A percentile compares a stretch with the other conserved stretches of the same genome.
Conservation (phyloP, 2,329 filamentous ascomycete genomes). For the Tolypocladium amazonense region DNA sequence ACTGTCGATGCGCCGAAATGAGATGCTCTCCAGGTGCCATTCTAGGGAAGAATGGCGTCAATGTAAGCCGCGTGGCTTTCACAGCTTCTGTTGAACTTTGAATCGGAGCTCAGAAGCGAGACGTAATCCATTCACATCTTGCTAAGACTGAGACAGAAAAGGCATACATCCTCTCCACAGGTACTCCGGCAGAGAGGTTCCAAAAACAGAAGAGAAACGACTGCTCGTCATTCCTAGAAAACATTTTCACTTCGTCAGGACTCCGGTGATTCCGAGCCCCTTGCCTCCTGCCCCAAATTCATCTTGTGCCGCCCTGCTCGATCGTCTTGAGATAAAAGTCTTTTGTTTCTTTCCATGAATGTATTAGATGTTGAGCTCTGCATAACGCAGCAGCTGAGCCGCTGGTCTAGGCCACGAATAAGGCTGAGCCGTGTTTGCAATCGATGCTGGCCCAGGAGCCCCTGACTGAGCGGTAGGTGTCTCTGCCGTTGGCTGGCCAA, state of each 20-base stretch:
- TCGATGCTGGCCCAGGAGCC: neutral
- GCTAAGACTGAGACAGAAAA: neutral
- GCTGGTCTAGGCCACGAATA: neutral
- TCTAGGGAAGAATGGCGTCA: neutral
- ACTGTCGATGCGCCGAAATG: neutral
- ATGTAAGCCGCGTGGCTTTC: neutral
- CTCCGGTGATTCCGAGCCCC: neutral
- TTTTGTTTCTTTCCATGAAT: neutral
- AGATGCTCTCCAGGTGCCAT: neutral
- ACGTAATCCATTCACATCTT: neutral
- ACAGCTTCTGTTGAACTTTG: neutral
- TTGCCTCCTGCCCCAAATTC: too few relatives aligned
- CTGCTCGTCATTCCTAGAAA: neutral
- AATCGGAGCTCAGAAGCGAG: neutral
- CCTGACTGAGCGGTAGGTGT: neutral
- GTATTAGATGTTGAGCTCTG: neutral
- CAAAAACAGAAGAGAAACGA: neutral
- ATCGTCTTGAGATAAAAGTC: neutral
- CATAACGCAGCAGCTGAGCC: neutral
- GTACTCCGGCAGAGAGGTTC: conserved; percentile 4
- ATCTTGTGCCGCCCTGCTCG: neutral
- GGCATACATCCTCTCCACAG: conserved; percentile 3
- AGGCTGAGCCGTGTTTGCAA: neutral
- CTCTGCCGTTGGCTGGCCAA: neutral
- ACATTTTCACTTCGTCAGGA: neutral